Evolutionary conservation across 257 asterid genomes (phyloP).

Genomic region (Penstemon davidsonii): DNA sequence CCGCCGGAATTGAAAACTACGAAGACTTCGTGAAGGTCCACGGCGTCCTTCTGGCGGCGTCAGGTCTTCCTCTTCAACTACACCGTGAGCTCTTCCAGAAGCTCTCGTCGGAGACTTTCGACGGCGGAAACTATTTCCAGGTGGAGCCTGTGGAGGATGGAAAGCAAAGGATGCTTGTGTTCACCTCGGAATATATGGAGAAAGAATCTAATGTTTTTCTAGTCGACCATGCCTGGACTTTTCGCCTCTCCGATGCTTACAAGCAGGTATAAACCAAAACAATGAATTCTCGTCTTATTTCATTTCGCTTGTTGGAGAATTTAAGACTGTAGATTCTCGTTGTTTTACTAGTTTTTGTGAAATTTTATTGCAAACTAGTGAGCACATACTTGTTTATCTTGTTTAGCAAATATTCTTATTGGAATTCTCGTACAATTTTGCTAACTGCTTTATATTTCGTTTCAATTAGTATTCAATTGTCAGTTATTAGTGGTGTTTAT

Average conservation of each 20-base stretch:
- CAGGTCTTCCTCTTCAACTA: conserved; percentile 76
- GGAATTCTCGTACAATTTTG: too few relatives aligned
- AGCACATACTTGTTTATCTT: too few relatives aligned
- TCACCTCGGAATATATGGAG: conserved; percentile 45
- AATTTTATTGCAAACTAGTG: too few relatives aligned
- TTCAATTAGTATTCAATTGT: too few relatives aligned
- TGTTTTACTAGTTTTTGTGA: too few relatives aligned
- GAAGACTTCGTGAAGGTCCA: conserved; percentile 78
- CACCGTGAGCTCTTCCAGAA: conserved; percentile 74
- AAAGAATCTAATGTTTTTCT: conserved; percentile 73
- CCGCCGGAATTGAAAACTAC: conserved; percentile 40
- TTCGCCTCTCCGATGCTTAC: conserved; percentile 87
- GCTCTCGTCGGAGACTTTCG: conserved; percentile 73
- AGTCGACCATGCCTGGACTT: conserved; percentile 97
- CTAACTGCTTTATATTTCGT: not conserved
- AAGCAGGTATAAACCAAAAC: conserved; percentile 54
- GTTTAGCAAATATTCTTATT: too few relatives aligned
- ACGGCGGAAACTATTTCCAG: conserved; percentile 84
- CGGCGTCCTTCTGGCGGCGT: conserved; percentile 70
- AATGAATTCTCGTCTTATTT: not conserved
- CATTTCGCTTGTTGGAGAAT: too few relatives aligned
- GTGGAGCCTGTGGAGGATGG: conserved; percentile 85
- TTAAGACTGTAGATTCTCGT: too few relatives aligned
- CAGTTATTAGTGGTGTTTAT: too few relatives aligned
- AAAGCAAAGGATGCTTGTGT: conserved; percentile 74